A percentile compares a stretch with the other conserved stretches of the same genome.
Conservation (phyloP, 352 stramenopile genomes). For the Pythium rishiriense region DNA sequence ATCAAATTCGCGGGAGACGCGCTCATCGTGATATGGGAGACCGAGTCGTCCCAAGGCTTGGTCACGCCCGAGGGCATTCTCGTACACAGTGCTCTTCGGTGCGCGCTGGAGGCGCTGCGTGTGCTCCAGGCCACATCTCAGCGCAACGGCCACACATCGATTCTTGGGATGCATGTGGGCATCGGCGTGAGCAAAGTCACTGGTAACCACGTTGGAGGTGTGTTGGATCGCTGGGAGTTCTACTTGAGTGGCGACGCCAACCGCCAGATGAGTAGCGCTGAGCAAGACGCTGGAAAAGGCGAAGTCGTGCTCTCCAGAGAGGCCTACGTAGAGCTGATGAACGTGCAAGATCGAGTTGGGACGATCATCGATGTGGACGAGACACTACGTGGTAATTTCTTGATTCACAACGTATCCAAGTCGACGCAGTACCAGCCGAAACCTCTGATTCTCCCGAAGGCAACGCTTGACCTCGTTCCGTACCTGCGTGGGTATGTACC, state of each 20-base stretch:
- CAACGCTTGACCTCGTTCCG: constrained; percentile 46
- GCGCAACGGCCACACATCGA: constrained; percentile 29
- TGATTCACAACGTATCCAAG: constrained; percentile 33
- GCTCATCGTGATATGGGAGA: constrained; percentile 83
- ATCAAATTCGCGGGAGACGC: constrained; percentile 85
- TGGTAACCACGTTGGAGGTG: constrained; percentile 78
- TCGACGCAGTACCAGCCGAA: constrained; percentile 18
- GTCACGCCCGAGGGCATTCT: constrained; percentile 45
- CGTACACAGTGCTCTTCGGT: constrained; percentile 54
- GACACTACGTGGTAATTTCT: constrained; percentile 48
- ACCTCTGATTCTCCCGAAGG: constrained; percentile 17
- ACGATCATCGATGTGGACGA: constrained; percentile 28
- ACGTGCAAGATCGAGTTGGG: constrained; percentile 25
- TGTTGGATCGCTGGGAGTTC: constrained; percentile 87
- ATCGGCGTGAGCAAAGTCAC: constrained; percentile 78
- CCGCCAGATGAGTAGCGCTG: constrained; percentile 71
- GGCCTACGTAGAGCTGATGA: constrained; percentile 41
- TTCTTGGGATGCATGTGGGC: constrained; percentile 80
- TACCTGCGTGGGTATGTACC: constrained; percentile 69
- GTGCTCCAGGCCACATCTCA: constrained; percentile 36
- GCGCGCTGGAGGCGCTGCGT: constrained; percentile 56
- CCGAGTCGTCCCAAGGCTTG: constrained; percentile 43
- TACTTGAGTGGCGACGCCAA: constrained; percentile 85
- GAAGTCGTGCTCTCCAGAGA: constrained; percentile 73
- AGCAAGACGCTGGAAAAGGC: constrained; percentile 66